phyloP scores from a whole-genome alignment of 164 flowering plant genomes.

The Dillenia suffruticosa region DNA sequence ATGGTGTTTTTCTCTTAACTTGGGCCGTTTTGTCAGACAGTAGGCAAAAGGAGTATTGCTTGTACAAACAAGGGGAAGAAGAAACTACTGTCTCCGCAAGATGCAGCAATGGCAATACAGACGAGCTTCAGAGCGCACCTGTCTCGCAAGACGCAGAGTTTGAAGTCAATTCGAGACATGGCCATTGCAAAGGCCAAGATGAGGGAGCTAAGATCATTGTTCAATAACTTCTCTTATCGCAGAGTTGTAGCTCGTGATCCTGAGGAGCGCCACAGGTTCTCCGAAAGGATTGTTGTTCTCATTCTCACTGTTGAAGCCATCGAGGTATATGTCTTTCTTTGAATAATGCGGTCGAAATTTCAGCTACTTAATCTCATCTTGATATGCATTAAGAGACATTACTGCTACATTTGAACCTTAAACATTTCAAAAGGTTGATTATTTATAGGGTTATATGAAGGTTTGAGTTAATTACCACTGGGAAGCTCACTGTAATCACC shows the following conservation, averaged over 20 bases:
- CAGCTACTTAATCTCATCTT: no score
- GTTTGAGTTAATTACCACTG: no score
- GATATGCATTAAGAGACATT: no score
- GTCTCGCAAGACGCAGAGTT: slow-evolving; percentile 72
- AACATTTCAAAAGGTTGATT: no score
- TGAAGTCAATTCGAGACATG: slow-evolving; percentile 76
- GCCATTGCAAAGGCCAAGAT: slow-evolving; percentile 83
- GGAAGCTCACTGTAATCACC: no score
- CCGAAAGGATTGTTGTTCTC: slow-evolving; percentile 85
- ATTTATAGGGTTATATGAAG: no score
- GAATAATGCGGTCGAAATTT: no score
- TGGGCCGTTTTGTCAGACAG: no score
- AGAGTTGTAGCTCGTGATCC: slow-evolving; percentile 55
- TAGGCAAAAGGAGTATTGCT: background rate
- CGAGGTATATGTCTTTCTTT: slow-evolving; percentile 45
- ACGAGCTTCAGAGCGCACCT: slow-evolving; percentile 69
- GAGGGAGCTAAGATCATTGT: slow-evolving; percentile 74
- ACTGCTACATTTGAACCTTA: no score
- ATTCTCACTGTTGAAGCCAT: slow-evolving; percentile 90
- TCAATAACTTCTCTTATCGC: slow-evolving; percentile 74
- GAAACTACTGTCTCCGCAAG: slow-evolving; percentile 73
- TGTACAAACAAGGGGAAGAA: slow-evolving; percentile 59
- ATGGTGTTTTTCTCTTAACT: no score
- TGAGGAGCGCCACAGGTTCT: slow-evolving; percentile 83
- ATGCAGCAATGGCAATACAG: slow-evolving; percentile 88